Base-by-base conservation (phyloP, 1,284 basidiomycete species). In the Wolfiporia cocos region DNA sequence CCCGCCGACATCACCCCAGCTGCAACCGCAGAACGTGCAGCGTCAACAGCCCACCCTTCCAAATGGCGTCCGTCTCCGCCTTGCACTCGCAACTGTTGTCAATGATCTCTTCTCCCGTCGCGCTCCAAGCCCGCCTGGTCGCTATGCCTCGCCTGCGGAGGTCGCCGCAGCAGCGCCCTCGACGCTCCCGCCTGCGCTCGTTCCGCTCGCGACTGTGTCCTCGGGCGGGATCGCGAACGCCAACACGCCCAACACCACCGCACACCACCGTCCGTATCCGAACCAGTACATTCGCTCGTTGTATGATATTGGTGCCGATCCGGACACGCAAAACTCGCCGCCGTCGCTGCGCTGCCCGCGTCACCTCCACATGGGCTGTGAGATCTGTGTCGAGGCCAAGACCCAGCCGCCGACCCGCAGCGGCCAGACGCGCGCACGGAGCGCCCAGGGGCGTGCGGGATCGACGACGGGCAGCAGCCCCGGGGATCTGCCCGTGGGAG, bases 51-150 rank as follows among this genome's bases (percentile, higher is more conserved):
- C 86, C 51, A 76, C 67, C 1, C 67, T 89, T 2, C 86, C 86
- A 1, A 87, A 89, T 50, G 85, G 85, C n/a, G 84, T 89, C 26
- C 74, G 86, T 6, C 69, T 89, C 33, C 71, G 86, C 24, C 69
- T 89, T 5, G 78, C 81, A 1, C 65, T 89, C 26, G 76, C 76
- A 2, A 81, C 81, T 0, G 74, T 88, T 35, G 71, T 87, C 52
- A 88, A 89, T 49, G 86, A 89, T 53, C 64, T 90, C 5, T 88
- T 89, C 52, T 79, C 84, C 18, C 73, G 86, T 17, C 78, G 82
- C 53, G 70, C 76, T 0, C 79, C 81, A 1, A 66, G 70, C 34
- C 56, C 51, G 1, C 49, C 49, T n/a, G 46, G 42, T 23, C 50
- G 51, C 23, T 15, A 30, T 15, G 47, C 34, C 18, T 41, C 43